Percentiles rank a stretch among this genome's conserved stretches.
These are phyloP conservation scores for Fraxinus sp. DNA, from an alignment of 305 asterid species.

Conservation along the genomic window DNA sequence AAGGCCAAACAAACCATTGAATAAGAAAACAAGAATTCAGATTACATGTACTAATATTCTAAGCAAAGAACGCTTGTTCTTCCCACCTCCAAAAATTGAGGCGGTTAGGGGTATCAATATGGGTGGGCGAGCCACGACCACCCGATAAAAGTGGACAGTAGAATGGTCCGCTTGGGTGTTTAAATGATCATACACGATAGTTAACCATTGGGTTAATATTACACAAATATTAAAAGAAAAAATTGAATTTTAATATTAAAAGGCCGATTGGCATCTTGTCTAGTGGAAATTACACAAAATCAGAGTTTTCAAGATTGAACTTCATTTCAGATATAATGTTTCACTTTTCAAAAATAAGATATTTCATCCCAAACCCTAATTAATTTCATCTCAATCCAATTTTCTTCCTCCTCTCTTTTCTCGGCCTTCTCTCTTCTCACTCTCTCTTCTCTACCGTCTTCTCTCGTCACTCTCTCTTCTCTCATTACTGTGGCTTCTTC, in stretches of 20 bases:
- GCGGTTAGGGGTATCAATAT: not conserved
- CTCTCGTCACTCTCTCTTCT: too few relatives aligned
- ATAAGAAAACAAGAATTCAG: not conserved
- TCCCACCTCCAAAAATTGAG: not conserved
- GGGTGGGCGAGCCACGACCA: not conserved
- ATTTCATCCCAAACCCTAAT: too few relatives aligned
- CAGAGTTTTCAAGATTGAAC: too few relatives aligned
- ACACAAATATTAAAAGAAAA: not conserved
- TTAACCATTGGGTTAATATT: not conserved
- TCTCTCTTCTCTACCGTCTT: too few relatives aligned
- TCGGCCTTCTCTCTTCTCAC: too few relatives aligned
- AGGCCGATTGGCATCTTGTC: not conserved
- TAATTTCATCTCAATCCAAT: too few relatives aligned
- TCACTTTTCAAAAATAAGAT: too few relatives aligned
- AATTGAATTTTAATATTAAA: not conserved
- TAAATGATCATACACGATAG: not conserved
- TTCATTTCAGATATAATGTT: too few relatives aligned
- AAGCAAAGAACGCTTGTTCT: not conserved
- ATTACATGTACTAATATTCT: not conserved
- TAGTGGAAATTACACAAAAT: too few relatives aligned
- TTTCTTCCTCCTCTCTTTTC: too few relatives aligned
- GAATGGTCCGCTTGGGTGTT: not conserved
- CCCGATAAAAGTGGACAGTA: not conserved
- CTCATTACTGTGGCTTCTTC: too few relatives aligned
- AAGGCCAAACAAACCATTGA: not conserved